Percentiles rank a stretch among this genome's conserved stretches.
Evolutionary conservation across 345 rosid genomes (phyloP).

Genomic region (Boechera retrofracta): DNA sequence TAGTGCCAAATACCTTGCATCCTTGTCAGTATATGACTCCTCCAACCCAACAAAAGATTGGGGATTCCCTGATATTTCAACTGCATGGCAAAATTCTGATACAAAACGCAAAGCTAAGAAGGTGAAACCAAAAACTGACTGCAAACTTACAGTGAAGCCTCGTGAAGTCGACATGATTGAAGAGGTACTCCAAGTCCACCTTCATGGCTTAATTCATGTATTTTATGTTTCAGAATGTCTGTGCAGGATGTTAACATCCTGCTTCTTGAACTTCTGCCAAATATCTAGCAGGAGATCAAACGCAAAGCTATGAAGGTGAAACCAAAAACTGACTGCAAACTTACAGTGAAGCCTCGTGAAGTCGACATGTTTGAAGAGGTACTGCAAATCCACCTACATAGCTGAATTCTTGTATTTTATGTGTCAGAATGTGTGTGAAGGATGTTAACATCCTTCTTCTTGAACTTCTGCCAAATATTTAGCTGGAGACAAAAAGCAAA

Average conservation of each 20-base stretch:
- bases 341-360: conserved; percentile 33
- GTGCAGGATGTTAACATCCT: not conserved
- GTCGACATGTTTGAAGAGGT: conserved; percentile 59
- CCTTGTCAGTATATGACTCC: conserved; percentile 72
- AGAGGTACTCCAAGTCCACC: conserved; percentile 56
- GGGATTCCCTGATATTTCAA: conserved; percentile 76
- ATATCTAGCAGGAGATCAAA: conserved; percentile 21
- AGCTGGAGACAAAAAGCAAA: conserved; percentile 11
- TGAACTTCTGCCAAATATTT: conserved; percentile 8
- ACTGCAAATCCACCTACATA: conserved; percentile 26
- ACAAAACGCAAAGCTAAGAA: conserved; percentile 46
- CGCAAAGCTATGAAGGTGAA: conserved; percentile 45
- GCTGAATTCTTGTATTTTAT: conserved; percentile 12
- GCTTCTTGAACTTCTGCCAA: conserved; percentile 3
- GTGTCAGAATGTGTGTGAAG: conserved; percentile 10
- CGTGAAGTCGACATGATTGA: conserved; percentile 43
- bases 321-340: conserved; percentile 41
- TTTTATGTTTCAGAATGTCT: not conserved
- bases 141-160: conserved; percentile 36
- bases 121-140: conserved; percentile 39
- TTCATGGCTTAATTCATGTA: conserved; percentile 14
- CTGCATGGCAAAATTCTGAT: conserved; percentile 40
- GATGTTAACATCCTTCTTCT: conserved; percentile 7
- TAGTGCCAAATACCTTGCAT: conserved; percentile 69
- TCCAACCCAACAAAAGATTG: conserved; percentile 90